phyloP scores from a whole-genome alignment of 371 early-diverging fungal genomes.

The Mortierella polycephala region DNA sequence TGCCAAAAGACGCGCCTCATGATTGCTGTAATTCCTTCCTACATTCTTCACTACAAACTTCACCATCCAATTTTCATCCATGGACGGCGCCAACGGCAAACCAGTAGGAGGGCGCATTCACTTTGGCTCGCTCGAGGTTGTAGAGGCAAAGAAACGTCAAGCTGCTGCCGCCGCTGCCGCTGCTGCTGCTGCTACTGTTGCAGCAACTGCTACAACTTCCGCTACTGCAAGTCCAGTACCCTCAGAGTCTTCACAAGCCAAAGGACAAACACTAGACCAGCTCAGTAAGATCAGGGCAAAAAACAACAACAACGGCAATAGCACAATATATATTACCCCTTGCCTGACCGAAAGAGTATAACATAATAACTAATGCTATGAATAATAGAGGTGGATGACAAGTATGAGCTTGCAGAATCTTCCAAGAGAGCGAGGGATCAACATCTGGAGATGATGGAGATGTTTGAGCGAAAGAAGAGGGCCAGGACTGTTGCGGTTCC shows the following conservation, averaged over 20 bases:
- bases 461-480: constrained; percentile 86
- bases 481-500: constrained; percentile 90
- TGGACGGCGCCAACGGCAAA: constrained; percentile 39
- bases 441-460: constrained; percentile 79
- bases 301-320: not conserved
- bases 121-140: constrained; percentile 48
- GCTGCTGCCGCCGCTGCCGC: constrained; percentile 29
- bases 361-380: not conserved
- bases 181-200: constrained; percentile 2
- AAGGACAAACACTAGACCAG: constrained; percentile 26
- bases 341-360: not conserved
- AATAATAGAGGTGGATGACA: constrained; percentile 38
- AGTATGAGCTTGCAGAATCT: constrained; percentile 57
- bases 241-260: constrained; percentile 1
- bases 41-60: not conserved
- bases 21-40: not conserved
- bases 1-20: not conserved
- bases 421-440: constrained; percentile 68
- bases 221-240: no score
- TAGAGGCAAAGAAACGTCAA: constrained; percentile 49
- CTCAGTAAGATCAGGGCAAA: constrained; percentile 23
- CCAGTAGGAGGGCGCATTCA: constrained; percentile 48
- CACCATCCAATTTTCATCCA: constrained; percentile 8
- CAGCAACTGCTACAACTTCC: constrained; percentile 3
- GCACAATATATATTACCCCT: no score